Base-by-base conservation (phyloP, 805 yeast species). In the Candida nitratophila region DNA sequence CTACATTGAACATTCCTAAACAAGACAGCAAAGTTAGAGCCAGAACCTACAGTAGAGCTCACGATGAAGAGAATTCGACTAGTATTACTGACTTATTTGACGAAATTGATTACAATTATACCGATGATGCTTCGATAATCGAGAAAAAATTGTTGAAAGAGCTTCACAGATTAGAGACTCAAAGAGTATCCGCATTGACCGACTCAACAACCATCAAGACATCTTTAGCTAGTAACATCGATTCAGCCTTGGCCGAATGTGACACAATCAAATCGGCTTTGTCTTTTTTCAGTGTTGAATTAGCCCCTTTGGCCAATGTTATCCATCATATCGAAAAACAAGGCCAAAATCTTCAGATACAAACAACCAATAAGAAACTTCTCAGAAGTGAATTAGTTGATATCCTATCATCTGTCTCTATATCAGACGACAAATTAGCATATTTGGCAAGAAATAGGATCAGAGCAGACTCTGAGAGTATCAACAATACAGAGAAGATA, bases 311-410 rank as follows among this genome's bases (percentile, higher is more conserved):
- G 32, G 74, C 81, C 14, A 78, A 78, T 3, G 91, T 85, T 47
- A 78, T 90, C 41, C 74, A 76, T 39, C 76, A 73, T 42, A 79
- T 89, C 36, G 96, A 88, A 56, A 69, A 71, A 31, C 85, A 83
- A 56, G 81, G 90, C 2, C 79, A 83, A 53, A 96, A 96, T 40
- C 63, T 88, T 16, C 96, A 90, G 62, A 83, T 90, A 7, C 82
- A 81, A 51, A 78, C 91, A 5, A 80, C 86, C 37, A 90, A 90
- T 63, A 86, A 85, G 60, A 86, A 86, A 54, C 59, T 73, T n/a
- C 67, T 89, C 21, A 83, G 81, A 71, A 77, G 74, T 39, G 89
- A 86, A 47, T 70, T 89, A 44, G 76, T 76, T 34, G 77, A 73
- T n/a, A 70, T 89, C 39, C 63, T 89, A 48, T 74, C 75, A 40